A percentile compares a stretch with the other conserved stretches of the same genome.
These are phyloP conservation scores for Fusarium sp. DNA, from an alignment of 2,329 filamentous ascomycete species.

Conservation along the genomic window DNA sequence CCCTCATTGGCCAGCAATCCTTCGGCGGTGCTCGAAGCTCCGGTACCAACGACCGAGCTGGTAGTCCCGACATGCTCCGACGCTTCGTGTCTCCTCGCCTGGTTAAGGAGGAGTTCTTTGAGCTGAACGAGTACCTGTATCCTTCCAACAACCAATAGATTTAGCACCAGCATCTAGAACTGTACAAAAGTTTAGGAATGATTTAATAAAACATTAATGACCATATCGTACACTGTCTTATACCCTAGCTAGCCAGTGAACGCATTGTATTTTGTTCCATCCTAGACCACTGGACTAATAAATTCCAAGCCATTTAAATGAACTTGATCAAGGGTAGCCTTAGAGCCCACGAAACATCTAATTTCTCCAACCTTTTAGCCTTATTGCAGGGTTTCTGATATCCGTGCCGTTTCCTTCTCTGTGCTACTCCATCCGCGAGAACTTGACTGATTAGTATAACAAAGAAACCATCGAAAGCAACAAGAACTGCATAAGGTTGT, in stretches of 20 bases:
- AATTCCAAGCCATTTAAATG: too few species aligned
- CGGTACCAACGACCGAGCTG: slow-evolving; percentile 68
- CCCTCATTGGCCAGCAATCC: slow-evolving; percentile 66
- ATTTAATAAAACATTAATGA: slow-evolving; percentile 25
- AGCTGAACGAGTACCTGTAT: slow-evolving; percentile 57
- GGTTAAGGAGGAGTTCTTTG: slow-evolving; percentile 62
- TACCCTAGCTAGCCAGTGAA: rapidly evolving
- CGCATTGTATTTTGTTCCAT: rapidly evolving
- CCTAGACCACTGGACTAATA: too few species aligned
- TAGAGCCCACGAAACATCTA: too few species aligned
- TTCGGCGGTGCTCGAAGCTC: slow-evolving; percentile 65
- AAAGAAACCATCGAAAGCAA: too few species aligned
- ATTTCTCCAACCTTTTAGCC: too few species aligned
- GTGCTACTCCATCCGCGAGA: too few species aligned
- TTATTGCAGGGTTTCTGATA: too few species aligned
- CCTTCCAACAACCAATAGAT: slow-evolving; percentile 59
- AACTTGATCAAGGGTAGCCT: too few species aligned
- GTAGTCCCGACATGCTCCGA: slow-evolving; percentile 60
- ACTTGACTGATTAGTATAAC: too few species aligned
- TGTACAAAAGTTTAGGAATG: slow-evolving; percentile 24
- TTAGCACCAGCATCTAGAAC: slow-evolving; percentile 16
- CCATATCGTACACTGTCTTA: neutral
- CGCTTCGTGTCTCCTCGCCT: slow-evolving; percentile 63
- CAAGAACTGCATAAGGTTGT: too few species aligned
- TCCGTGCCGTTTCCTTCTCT: too few species aligned